Evolutionary conservation across 345 rosid species (phyloP), one percentile per base, ranked within the genome.

Genomic region (Raphanus raphanistrum): DNA sequence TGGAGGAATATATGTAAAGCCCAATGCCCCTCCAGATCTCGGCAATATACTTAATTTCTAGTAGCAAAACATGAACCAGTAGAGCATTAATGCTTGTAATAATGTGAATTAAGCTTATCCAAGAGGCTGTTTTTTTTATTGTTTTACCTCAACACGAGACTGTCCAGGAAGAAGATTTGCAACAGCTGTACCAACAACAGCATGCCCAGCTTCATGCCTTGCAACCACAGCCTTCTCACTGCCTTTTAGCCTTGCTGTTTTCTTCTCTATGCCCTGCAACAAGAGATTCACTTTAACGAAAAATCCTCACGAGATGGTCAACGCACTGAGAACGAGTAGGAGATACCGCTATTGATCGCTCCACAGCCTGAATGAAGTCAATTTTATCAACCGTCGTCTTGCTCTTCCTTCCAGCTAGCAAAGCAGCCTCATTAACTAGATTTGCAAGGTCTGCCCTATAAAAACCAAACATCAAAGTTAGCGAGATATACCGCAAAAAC

Each of bases 181-280:
- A 64, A 91, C 91, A 32, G 99, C 98, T 59, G 99, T 91, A 78
- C 96, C 93, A 32, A 95, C 97, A 9, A 95, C 89, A 3, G 98
- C 99, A 83, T 95, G 99, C 25, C 99, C 99, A 66, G 92, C 98
- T 87, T 95, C 99, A 81, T 95, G 98, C 31, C 92, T 91, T 72
- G 99, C 98, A 79, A 95, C 97, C 13, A 92, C 99, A 68, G 89
- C 96, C 86, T 87, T 95, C 86, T 92, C 98, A 66, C 82, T 81
- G 61, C 97, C 97, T 71, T 90, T 85, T 80, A 95, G 75, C 84
- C 90, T 92, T 81, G 91, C 87, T 65, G 93, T 87, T 86, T 95
- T 95, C 88, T 95, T 95, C 86, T 95, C 98, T 79, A 95, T 92
- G 60, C 98, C 99, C 98, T 92, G 79, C 2, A 33, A 79, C 66